These are phyloP conservation scores for Tulasnella calospora DNA, from an alignment of 768 basidiomycete genomes.

Conservation along the genomic window DNA sequence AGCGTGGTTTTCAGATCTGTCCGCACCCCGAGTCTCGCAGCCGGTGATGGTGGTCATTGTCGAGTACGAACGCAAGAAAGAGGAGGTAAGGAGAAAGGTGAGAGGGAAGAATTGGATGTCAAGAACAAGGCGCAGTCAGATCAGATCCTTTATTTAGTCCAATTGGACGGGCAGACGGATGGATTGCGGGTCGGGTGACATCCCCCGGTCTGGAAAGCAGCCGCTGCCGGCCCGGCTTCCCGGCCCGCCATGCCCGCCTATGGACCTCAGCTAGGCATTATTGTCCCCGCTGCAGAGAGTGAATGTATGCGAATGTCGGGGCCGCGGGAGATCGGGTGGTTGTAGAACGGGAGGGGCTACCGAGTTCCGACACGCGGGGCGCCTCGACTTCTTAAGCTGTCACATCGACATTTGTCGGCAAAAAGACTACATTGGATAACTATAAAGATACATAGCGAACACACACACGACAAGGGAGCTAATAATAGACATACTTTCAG, in stretches of 20 bases:
- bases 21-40: constrained; percentile 53
- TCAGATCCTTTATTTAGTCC: constrained; percentile 1
- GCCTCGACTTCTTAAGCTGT: not conserved
- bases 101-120: not conserved
- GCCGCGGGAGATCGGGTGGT: not conserved
- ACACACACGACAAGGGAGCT: not conserved
- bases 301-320: not conserved
- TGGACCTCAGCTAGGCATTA: not conserved
- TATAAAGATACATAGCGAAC: not conserved
- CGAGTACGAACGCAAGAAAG: not conserved
- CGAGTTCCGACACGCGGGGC: constrained; percentile 2
- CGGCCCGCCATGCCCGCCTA: not conserved
- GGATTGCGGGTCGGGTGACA: not conserved
- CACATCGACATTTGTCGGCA: not conserved
- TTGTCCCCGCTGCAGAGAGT: not conserved
- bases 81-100: not conserved
- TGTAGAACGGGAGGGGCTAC: not conserved
- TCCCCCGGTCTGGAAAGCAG: constrained; percentile 4
- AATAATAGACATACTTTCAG: constrained; percentile 1
- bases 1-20: not conserved
- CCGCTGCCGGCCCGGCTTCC: not conserved
- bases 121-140: not conserved
- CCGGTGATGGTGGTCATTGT: constrained; percentile 47
- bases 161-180: not conserved
- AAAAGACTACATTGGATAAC: not conserved